phyloP scores from a whole-genome alignment of 1,284 basidiomycete species.

The Erythrobasidium hasegawianum region DNA sequence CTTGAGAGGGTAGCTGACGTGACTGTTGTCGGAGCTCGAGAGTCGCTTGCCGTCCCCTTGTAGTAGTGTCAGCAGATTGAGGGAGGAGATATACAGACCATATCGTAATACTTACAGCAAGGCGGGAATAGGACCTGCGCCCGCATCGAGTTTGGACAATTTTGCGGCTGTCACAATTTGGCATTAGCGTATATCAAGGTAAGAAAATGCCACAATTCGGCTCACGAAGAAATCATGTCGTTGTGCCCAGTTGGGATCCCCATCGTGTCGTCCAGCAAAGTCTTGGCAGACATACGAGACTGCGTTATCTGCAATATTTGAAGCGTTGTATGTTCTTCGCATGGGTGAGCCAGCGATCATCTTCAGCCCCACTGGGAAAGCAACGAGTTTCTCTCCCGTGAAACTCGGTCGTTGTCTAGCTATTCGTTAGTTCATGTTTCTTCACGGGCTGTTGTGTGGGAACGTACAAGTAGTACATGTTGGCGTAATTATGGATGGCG shows the following conservation, averaged over 20 bases:
- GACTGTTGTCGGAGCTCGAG: conserved; percentile 18
- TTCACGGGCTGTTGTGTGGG: not conserved
- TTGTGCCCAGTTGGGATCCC: conserved; percentile 19
- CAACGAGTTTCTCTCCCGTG: conserved; percentile 5
- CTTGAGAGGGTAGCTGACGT: conserved; percentile 17
- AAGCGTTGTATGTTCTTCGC: conserved; percentile 30
- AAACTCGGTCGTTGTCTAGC: conserved; percentile 3
- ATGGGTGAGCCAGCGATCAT: conserved; percentile 38
- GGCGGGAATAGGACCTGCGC: conserved; percentile 32
- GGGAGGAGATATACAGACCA: no score
- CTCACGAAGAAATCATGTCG: conserved; percentile 8
- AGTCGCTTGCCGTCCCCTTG: conserved; percentile 18
- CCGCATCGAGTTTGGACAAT: not conserved
- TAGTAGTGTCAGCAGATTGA: no score
- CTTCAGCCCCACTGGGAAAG: conserved; percentile 31
- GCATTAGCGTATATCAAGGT: not conserved
- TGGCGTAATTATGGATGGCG: conserved; percentile 40
- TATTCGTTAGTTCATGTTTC: not conserved
- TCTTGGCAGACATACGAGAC: conserved; percentile 21
- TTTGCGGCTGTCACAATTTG: not conserved
- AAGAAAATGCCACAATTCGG: not conserved
- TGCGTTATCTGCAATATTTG: conserved; percentile 36
- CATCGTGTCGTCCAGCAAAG: conserved; percentile 6
- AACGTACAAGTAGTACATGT: conserved; percentile 29
- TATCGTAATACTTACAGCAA: not conserved